phyloP scores from a whole-genome alignment of 306 rosid genomes.

The Medicago ruthenica region DNA sequence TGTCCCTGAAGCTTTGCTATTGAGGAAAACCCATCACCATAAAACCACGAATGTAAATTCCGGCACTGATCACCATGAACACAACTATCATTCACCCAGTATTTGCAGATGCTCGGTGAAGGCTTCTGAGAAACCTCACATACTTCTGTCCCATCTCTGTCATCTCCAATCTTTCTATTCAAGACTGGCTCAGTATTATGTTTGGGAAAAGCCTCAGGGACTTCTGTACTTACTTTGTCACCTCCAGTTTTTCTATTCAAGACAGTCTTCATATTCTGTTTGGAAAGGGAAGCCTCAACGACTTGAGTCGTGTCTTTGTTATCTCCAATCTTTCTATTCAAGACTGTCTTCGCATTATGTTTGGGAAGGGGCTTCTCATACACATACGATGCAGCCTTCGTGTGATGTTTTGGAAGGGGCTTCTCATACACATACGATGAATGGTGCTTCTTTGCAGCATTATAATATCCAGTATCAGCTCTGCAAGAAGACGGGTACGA shows the following conservation, averaged over 20 bases:
- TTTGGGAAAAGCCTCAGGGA: not conserved
- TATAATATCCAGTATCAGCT: not conserved
- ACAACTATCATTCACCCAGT: conserved; percentile 49
- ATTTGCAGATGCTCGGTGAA: conserved; percentile 40
- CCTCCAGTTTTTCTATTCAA: not conserved
- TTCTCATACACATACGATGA: not conserved
- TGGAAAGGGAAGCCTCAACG: not conserved
- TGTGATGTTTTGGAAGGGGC: not conserved
- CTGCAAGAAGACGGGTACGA: not conserved
- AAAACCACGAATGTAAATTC: conserved; percentile 49
- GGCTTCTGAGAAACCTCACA: not conserved
- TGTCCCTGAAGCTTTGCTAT: conserved; percentile 61
- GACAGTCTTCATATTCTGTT: not conserved
- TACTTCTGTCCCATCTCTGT: not conserved
- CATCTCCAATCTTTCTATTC: not conserved
- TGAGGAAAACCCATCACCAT: conserved; percentile 43
- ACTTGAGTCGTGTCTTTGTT: too few species aligned
- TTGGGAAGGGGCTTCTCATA: not conserved
- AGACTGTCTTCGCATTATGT: not conserved
- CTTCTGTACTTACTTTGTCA: not conserved
- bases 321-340: conserved; percentile 1
- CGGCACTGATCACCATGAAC: conserved; percentile 44
- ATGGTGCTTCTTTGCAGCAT: not conserved
- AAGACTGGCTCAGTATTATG: not conserved
- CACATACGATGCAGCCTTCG: not conserved